Percentiles rank a stretch among this genome's conserved stretches.
These are phyloP conservation scores for Termitomyces bulborhizus DNA, from an alignment of 768 basidiomycete species.

Conservation along the genomic window DNA sequence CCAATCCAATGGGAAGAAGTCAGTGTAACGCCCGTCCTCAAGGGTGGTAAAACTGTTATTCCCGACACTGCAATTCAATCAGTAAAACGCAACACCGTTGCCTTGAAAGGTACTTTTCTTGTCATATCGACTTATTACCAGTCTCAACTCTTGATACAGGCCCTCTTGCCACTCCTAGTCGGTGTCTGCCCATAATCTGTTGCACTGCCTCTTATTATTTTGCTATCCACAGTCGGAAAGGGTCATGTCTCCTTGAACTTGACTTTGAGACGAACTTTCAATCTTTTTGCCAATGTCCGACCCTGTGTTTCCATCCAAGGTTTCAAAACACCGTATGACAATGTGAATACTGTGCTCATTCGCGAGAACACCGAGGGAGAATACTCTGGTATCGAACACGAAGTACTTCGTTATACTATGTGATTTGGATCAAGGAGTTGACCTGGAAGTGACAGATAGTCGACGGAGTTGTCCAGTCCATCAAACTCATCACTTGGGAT, in stretches of 20 bases:
- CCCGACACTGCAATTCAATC: slow-evolving; percentile 87
- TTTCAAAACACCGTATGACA: slow-evolving; percentile 97
- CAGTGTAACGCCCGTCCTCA: slow-evolving; percentile 88
- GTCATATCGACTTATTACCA: not conserved
- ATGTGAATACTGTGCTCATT: slow-evolving; percentile 96
- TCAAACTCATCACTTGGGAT: slow-evolving; percentile 99
- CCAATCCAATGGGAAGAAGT: slow-evolving; percentile 99
- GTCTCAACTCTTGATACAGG: slow-evolving; percentile 36
- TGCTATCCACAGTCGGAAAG: slow-evolving; percentile 71
- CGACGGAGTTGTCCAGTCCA: slow-evolving; percentile 97
- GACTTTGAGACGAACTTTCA: slow-evolving; percentile 95
- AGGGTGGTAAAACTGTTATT: slow-evolving; percentile 95
- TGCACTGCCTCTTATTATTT: slow-evolving; percentile 3
- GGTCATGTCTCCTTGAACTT: slow-evolving; percentile 98
- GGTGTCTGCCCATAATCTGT: slow-evolving; percentile 23
- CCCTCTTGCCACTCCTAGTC: slow-evolving; percentile 95
- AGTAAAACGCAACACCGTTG: slow-evolving; percentile 96
- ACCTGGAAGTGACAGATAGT: slow-evolving; percentile 51
- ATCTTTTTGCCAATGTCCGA: slow-evolving; percentile 97
- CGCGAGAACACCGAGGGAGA: slow-evolving; percentile 99
- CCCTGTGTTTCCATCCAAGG: slow-evolving; percentile 95
- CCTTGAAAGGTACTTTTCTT: slow-evolving; percentile 74
- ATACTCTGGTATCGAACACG: slow-evolving; percentile 99
- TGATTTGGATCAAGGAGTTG: not conserved
- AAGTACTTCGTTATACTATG: slow-evolving; percentile 44